Evolutionary conservation across 2,329 filamentous ascomycete genomes (phyloP), one percentile per base, ranked within the genome.

Genomic region (Colletotrichum melonis): DNA sequence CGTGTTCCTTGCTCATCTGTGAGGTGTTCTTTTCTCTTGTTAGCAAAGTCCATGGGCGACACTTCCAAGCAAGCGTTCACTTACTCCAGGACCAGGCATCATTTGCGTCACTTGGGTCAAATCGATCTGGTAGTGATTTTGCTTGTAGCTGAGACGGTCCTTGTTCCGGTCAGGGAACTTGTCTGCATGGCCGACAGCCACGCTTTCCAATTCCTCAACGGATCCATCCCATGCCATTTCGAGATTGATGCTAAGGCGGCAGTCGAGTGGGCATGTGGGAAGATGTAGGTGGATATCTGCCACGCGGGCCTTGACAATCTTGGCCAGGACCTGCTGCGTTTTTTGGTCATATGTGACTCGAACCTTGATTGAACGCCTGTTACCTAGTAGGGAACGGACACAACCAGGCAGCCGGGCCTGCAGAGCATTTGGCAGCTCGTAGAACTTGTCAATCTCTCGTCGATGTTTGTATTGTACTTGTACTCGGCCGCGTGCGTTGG

Each of bases 221-320:
- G 93, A 78, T 1, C 95, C 94, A 4, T 95, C 89, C 86, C 92
- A 97, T 67, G 92, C 89, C 90, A 97, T 95, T 90, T 99, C 97
- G 2, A 99, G 89, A 80, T 98, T 98, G 79, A 99, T 92, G 78
- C 95, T 97, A 77, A 99, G 92, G 12, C 97, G 94, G 83, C 95
- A 98, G 83, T 99, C 97, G 79, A 98, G 94, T 3, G 91, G 90
- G 9, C 89, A 90, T 63, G 87, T 86, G 0, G 97, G 96, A 77
- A 95, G 93, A 82, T 93, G 92, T 22, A 99, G 89, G 78, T 98
- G 93, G n/a, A 98, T 85, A 80, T 99, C 95, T 30, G 91, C 92
- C 16, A 98, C 88, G n/a, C 95, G 91, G 30, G 92, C 91, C 85
- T 99, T 99, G 82, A 99, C 91, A 78, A 99, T 98, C 81, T 94